Percentiles rank a stretch among this genome's conserved stretches.
phyloP scores from a whole-genome alignment of 148 eudicot genomes.

The Gaultheria prostrata region DNA sequence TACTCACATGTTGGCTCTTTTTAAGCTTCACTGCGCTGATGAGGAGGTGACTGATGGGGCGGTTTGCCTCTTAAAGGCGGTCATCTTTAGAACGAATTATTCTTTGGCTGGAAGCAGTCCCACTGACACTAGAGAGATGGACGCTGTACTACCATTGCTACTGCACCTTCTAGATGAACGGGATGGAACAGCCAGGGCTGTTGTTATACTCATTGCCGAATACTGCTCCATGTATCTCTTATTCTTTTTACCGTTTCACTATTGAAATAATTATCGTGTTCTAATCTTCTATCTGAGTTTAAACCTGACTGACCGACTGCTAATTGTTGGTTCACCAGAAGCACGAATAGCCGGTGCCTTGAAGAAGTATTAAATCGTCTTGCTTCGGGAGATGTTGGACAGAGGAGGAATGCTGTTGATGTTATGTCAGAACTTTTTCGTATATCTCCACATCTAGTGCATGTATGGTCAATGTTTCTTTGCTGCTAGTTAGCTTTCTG shows the following conservation, averaged over 20 bases:
- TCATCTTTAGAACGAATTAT: conserved; percentile 39
- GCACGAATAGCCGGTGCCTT: conserved; percentile 44
- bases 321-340: conserved; percentile 38
- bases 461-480: conserved; percentile 27
- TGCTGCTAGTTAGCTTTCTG: not conserved
- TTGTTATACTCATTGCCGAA: conserved; percentile 59
- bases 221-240: conserved; percentile 53
- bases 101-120: conserved; percentile 27
- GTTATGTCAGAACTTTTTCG: conserved; percentile 52
- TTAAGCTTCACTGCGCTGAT: conserved; percentile 59
- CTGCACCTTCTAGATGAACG: conserved; percentile 57
- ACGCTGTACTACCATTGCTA: conserved; percentile 41
- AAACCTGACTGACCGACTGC: conserved; percentile 12
- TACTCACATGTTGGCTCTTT: conserved; percentile 15
- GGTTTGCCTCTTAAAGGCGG: conserved; percentile 52
- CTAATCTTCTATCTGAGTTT: not conserved
- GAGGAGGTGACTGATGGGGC: conserved; percentile 56
- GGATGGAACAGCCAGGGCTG: conserved; percentile 70
- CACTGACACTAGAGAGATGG: conserved; percentile 42
- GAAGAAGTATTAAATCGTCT: conserved; percentile 56
- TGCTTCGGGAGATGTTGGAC: conserved; percentile 41
- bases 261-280: not conserved
- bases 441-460: conserved; percentile 35
- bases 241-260: not conserved
- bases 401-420: conserved; percentile 63